A percentile compares a stretch with the other conserved stretches of the same genome.
These are phyloP conservation scores for Chaetomidium leptoderma DNA, from an alignment of 495 filamentous ascomycete species.

Conservation along the genomic window DNA sequence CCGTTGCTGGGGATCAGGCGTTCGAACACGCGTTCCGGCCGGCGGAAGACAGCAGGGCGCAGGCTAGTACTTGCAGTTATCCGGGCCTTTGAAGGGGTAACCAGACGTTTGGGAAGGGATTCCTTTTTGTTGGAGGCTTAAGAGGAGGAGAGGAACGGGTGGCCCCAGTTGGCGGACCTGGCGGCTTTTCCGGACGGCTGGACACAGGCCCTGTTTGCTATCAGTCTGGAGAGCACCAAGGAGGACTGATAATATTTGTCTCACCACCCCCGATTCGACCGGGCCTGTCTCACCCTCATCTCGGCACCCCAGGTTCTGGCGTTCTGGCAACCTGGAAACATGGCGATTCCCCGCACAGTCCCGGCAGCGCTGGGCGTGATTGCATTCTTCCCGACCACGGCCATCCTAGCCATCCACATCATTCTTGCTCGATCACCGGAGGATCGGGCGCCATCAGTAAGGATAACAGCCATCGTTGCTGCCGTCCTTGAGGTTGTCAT, in stretches of 20 bases:
- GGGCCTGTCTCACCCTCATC: slow-evolving; percentile 1
- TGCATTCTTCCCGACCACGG: slow-evolving; percentile 39
- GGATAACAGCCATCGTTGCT: slow-evolving; percentile 35
- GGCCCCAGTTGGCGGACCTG: not conserved
- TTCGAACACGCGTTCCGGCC: not conserved
- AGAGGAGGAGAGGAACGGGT: not conserved
- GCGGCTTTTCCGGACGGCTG: not conserved
- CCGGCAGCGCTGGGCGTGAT: slow-evolving; percentile 36
- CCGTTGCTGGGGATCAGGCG: not conserved
- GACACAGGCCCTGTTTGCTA: slow-evolving; percentile 1
- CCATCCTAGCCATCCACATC: slow-evolving; percentile 37
- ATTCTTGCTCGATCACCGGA: slow-evolving; percentile 38
- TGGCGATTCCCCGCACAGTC: slow-evolving; percentile 35
- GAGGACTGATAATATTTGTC: slow-evolving; percentile 5
- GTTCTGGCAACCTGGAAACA: slow-evolving; percentile 16
- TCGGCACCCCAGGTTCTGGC: slow-evolving; percentile 4
- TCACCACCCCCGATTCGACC: not conserved
- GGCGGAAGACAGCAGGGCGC: not conserved
- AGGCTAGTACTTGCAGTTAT: slow-evolving; percentile 1
- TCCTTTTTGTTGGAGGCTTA: not conserved
- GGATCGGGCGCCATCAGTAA: slow-evolving; percentile 29
- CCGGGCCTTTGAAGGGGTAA: not conserved
- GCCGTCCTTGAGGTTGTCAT: slow-evolving; percentile 34
- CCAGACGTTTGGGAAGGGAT: not conserved
- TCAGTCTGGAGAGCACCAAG: not conserved